Evolutionary conservation across 768 basidiomycete genomes (phyloP), one percentile per base, ranked within the genome.

Genomic region (Suillus subluteus): DNA sequence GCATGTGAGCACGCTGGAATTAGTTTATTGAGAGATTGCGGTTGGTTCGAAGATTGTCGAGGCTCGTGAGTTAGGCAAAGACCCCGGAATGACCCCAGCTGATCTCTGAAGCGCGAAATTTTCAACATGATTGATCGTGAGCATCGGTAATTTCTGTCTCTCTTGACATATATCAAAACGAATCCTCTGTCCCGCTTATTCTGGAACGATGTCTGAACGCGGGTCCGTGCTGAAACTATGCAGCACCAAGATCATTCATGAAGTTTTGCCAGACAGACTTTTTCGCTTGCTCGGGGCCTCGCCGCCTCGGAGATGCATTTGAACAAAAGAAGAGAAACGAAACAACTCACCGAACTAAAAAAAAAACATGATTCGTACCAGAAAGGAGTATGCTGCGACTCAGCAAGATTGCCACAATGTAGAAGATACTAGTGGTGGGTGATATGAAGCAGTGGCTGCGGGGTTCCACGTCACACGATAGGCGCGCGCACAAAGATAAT

Each of bases 401-500:
- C 23, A 50, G 12, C 48, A 13, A 50, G 13, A 26, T 9, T 2
- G 2, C 15, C 26, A 30, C 50, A 26, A 26, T 26, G 26, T 21
- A 7, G n/a, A 48, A 9, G 48, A 23, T 50, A 21, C 44, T 44
- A 48, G 21, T 48, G 46, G 26, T 30, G 52, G 52, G 8, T 30
- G n/a, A 48, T 48, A 48, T 48, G n/a, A 48, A 23, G 46, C n/a
- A 48, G 37, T 37, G 37, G n/a, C 46, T 48, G n/a, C 23, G 23
- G 30, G 30, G 55, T 32, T 56, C 55, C 55, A 56, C 55, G 21
- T 56, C 55, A 56, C 55, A n/a, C 35, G 32, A 56, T 56, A 56
- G 35, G 12, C 55, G 55, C 55, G 37, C 55, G 1, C 6, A 35
- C 6, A 35, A 35, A 21, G 26, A 54, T 54, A 55, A 55, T 35